Evolutionary conservation across 1,139 yeast species (phyloP), one percentile per base, ranked within the genome.

Genomic region (Pichia sp.): DNA sequence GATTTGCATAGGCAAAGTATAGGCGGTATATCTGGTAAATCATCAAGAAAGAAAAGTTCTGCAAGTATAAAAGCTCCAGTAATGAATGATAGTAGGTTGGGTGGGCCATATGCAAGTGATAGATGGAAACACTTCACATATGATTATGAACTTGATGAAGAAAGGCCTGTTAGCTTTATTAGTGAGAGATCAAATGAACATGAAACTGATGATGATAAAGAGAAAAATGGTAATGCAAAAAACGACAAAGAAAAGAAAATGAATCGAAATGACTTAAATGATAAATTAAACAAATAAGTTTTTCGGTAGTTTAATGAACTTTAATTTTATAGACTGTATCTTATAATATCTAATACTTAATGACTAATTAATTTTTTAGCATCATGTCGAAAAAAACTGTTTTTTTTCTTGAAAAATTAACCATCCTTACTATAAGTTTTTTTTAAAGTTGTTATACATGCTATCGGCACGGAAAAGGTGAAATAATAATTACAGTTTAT

Each of bases 91-190:
- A 31, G 47, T 7, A 53, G 42, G 41, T 29, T 52, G 16, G 56
- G 56, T 10, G 52, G 47, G 1, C 49, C 50, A 16, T 53, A 51
- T 44, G 50, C 54, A 10, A 50, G 29, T 42, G 58, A 54, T 36
- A 48, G 48, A n/a, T 57, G 58, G 58, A 54, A 54, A 30, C 58
- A 55, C 42, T 51, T 57, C 44, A 52, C 54, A 6, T 56, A 55
- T 41, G 60, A 57, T 48, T 57, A 55, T 44, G 60, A 57, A 19
- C 44, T 55, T 6, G 57, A 55, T 45, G 51, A 57, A 46, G 60
- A 57, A 39, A 45, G 53, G 27, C 60, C 60, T 19, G 60, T 57
- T 1, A 57, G 60, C 47, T 57, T 53, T 41, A 57, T 57, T 5
- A 57, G 60, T 47, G 56, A 54, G 16, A 29, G 39, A 22, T 38